These are phyloP conservation scores for Colletotrichum orbiculare DNA, from an alignment of 2,329 filamentous ascomycete species.

Conservation along the genomic window DNA sequence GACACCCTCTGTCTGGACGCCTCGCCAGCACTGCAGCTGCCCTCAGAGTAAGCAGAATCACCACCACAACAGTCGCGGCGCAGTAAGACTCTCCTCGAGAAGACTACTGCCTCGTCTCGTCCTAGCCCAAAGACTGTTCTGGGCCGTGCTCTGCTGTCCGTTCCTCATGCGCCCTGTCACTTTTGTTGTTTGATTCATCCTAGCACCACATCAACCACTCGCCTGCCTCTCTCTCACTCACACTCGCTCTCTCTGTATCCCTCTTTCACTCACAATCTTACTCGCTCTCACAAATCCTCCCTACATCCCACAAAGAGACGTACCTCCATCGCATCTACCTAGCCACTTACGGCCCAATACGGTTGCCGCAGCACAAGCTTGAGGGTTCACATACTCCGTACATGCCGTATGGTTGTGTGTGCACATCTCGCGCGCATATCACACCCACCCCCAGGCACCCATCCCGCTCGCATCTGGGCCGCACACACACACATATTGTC, in stretches of 20 bases:
- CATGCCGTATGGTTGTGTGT: no score
- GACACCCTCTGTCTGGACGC: conserved; percentile 8
- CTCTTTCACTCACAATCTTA: no score
- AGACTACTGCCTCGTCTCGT: conserved; percentile 1
- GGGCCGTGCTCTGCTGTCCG: no score
- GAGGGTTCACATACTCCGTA: conserved; percentile 2
- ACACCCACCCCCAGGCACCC: conserved; percentile 11
- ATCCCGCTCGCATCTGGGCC: conserved; percentile 10
- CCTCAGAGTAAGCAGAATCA: background rate
- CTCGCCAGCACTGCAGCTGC: conserved; percentile 14
- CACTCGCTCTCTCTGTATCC: no score
- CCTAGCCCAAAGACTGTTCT: no score
- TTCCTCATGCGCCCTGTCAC: no score
- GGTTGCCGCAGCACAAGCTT: conserved; percentile 3
- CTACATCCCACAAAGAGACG: conserved; percentile 3
- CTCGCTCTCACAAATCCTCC: background rate
- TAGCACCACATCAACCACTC: no score
- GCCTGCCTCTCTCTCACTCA: no score
- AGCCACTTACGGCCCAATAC: background rate
- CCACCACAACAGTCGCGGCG: background rate
- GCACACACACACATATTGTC: background rate
- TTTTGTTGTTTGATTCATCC: background rate
- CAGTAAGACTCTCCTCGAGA: background rate
- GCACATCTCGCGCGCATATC: conserved; percentile 3
- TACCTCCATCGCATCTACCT: no score